A percentile compares a stretch with the other conserved stretches of the same genome.
Evolutionary conservation across 441 rosid species (phyloP).

Genomic region (Viola pubescens): DNA sequence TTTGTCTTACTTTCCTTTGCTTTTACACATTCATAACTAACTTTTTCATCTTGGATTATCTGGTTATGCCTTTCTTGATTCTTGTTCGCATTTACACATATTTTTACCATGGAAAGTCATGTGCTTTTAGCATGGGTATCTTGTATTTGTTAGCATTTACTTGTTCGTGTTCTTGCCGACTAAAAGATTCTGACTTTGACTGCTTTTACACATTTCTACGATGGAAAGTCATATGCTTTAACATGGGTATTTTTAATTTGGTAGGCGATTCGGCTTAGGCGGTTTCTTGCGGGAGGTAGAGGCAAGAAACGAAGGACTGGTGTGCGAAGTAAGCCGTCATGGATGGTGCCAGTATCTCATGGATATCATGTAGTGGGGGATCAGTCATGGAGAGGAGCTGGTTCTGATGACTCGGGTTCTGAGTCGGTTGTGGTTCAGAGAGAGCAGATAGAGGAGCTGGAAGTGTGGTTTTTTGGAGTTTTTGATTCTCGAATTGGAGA

Average conservation of each 20-base stretch:
- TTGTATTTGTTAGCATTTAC: too few species aligned
- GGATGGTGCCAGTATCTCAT: conserved; percentile 62
- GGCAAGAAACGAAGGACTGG: conserved; percentile 23
- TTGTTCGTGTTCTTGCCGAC: too few species aligned
- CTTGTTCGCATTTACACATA: too few species aligned
- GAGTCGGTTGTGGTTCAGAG: conserved; percentile 57
- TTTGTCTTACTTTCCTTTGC: not conserved
- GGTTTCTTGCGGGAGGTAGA: conserved; percentile 28
- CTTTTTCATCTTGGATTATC: not conserved
- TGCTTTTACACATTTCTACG: too few species aligned
- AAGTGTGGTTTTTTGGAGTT: conserved; percentile 66
- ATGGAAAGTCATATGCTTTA: too few species aligned
- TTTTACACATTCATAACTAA: too few species aligned
- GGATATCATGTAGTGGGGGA: conserved; percentile 52
- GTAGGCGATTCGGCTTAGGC: conserved; percentile 39
- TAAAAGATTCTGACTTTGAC: too few species aligned
- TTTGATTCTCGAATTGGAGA: conserved; percentile 42
- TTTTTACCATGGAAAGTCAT: not conserved
- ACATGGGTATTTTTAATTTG: not conserved
- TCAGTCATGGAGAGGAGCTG: conserved; percentile 18
- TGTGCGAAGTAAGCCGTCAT: conserved; percentile 35
- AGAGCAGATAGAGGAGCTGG: conserved; percentile 51
- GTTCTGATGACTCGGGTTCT: conserved; percentile 16
- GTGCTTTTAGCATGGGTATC: not conserved
- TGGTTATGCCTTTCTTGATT: too few species aligned